Evolutionary conservation across 257 asterid species (phyloP), one percentile per base, ranked within the genome.

Genomic region (Thymus quinquecostatus): DNA sequence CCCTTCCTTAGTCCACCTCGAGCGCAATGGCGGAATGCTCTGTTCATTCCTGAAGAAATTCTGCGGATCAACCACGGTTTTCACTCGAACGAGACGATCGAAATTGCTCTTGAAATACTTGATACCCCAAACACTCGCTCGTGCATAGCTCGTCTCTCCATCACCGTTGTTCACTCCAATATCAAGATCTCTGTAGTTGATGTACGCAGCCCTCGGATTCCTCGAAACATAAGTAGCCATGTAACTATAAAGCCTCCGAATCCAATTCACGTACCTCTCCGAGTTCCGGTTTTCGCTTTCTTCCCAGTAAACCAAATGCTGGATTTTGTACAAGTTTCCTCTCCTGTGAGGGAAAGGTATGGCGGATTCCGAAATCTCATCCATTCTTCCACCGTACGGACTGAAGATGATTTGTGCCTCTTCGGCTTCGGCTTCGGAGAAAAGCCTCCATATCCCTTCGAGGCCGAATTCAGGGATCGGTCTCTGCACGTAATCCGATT

Each of bases 301-400:
- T 10, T 68, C 41, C 73, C 73, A 68, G 13, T 38, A 68, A 11
- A 38, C 55, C 36, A 54, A 27, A 40, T 68, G 48, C 5, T 33
- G 64, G 29, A 55, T 8, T 2, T 58, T 53, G 32, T 68, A 68
- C 41, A 68, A 12, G 60, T 68, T 68, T 6, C 73, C 73, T 6
- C 30, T 63, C 7, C 73, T 68, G 2, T 68, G 73, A 40, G 73
- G 73, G 41, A 40, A 68, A 0, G 73, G 73, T 28, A 54, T 68
- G 64, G 64, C 36, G 21, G 64, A 68, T 6, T 43, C 53, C 0
- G 64, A 6, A 28, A 68, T 68, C 10, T 68, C 73, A 6, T 68
- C 73, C 73, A 68, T 68, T 68, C 54, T 68, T 68, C 73, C 73
- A 2, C 73, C 73, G 55, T 68, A 68, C 0, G 73, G 64, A 28